A percentile compares a stretch with the other conserved stretches of the same genome.
Evolutionary conservation across 768 basidiomycete genomes (phyloP).

Genomic region (Pholiota microspora): DNA sequence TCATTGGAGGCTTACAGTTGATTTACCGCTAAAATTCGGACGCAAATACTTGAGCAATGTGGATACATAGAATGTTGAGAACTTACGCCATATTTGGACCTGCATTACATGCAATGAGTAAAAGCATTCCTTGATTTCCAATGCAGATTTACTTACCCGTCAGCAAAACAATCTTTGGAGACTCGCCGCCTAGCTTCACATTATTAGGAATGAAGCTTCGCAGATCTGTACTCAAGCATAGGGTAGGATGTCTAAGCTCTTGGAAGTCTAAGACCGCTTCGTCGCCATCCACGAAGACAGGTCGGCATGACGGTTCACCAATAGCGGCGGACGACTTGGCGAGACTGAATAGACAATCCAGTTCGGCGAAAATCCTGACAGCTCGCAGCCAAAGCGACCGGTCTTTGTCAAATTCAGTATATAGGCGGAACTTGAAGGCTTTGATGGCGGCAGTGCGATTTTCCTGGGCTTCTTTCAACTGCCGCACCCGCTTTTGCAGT

Average conservation of each 20-base stretch:
- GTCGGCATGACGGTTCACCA: slow-evolving; percentile 92
- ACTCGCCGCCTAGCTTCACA: slow-evolving; percentile 77
- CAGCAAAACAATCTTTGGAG: slow-evolving; percentile 75
- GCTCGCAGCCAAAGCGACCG: slow-evolving; percentile 80
- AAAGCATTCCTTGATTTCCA: neutral
- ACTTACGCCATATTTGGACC: slow-evolving; percentile 88
- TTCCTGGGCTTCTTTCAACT: slow-evolving; percentile 93
- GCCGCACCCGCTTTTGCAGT: slow-evolving; percentile 66
- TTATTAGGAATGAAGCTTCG: slow-evolving; percentile 92
- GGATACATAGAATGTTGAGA: neutral
- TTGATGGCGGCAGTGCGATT: slow-evolving; percentile 78
- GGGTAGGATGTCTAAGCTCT: slow-evolving; percentile 85
- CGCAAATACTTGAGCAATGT: too few relatives aligned
- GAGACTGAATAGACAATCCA: slow-evolving; percentile 94
- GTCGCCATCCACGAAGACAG: slow-evolving; percentile 80
- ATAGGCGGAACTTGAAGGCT: slow-evolving; percentile 78
- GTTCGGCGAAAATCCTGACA: slow-evolving; percentile 83
- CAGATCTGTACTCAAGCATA: slow-evolving; percentile 60
- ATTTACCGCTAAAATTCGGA: slow-evolving; percentile 38
- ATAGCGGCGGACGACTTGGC: slow-evolving; percentile 87
- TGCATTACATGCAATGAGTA: slow-evolving; percentile 20
- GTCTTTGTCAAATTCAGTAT: slow-evolving; percentile 78
- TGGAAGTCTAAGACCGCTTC: slow-evolving; percentile 84
- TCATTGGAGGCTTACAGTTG: slow-evolving; percentile 33
- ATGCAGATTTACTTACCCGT: slow-evolving; percentile 56